Evolutionary conservation across 2,329 filamentous ascomycete species (phyloP).

Genomic region (Fusarium caatingaense): DNA sequence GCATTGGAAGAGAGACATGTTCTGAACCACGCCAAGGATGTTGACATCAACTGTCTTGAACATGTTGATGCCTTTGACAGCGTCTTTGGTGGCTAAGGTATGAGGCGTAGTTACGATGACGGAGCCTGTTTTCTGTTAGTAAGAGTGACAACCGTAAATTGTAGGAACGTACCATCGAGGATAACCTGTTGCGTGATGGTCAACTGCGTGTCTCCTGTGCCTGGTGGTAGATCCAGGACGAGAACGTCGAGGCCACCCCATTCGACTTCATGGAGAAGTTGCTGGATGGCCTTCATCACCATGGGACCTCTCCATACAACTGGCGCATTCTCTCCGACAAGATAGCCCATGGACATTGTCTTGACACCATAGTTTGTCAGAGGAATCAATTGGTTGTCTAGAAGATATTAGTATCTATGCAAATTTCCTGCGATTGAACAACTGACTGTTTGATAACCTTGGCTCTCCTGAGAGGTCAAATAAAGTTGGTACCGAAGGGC

Average conservation of each 20-base stretch:
- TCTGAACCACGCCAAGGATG: slow-evolving; percentile 88
- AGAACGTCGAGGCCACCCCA: slow-evolving; percentile 92
- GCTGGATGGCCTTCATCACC: slow-evolving; percentile 97
- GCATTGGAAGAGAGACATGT: slow-evolving; percentile 88
- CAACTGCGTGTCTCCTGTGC: slow-evolving; percentile 94
- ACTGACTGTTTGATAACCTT: slow-evolving; percentile 76
- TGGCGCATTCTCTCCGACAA: slow-evolving; percentile 81
- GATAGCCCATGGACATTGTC: slow-evolving; percentile 98
- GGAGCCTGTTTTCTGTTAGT: slow-evolving; percentile 63
- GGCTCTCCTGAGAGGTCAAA: slow-evolving; percentile 86
- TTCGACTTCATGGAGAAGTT: slow-evolving; percentile 93
- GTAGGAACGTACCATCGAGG: slow-evolving; percentile 73
- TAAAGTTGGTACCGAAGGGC: slow-evolving; percentile 91
- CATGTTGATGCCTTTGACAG: slow-evolving; percentile 91
- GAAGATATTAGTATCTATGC: slow-evolving; percentile 19
- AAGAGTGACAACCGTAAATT: neutral
- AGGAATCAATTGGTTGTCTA: slow-evolving; percentile 84
- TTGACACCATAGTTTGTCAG: slow-evolving; percentile 95
- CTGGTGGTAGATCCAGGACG: slow-evolving; percentile 90
- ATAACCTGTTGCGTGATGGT: slow-evolving; percentile 96
- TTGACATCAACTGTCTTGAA: slow-evolving; percentile 87
- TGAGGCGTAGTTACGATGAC: slow-evolving; percentile 95
- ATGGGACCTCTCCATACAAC: slow-evolving; percentile 97
- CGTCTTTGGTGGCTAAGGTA: slow-evolving; percentile 90
- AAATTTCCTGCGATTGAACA: no score